phyloP scores from a whole-genome alignment of 2,329 filamentous ascomycete species.

The Penicillium expansum region DNA sequence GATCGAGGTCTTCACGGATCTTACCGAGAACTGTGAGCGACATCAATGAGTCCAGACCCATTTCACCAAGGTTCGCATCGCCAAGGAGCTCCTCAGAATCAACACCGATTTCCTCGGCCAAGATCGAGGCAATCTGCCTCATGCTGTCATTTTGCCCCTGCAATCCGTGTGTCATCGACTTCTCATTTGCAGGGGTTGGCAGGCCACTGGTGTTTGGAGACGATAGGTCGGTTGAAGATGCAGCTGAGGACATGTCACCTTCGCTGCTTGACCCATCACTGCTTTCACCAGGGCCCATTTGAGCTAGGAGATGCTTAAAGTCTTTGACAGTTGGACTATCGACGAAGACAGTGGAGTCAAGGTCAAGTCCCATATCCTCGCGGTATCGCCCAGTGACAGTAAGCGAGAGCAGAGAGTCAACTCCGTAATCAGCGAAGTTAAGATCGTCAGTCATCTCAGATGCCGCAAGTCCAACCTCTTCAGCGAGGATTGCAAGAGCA shows the following conservation, averaged over 20 bases:
- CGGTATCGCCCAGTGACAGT: conserved; percentile 62
- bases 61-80: conserved; percentile 41
- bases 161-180: conserved; percentile 16
- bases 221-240: conserved; percentile 35
- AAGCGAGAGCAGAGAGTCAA: conserved; percentile 60
- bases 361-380: conserved; percentile 59
- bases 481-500: conserved; percentile 41
- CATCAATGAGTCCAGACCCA: conserved; percentile 49
- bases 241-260: conserved; percentile 29
- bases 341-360: conserved; percentile 59
- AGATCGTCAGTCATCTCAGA: conserved; percentile 59
- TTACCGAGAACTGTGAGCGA: conserved; percentile 46
- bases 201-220: conserved; percentile 36
- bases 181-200: conserved; percentile 28
- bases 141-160: conserved; percentile 34
- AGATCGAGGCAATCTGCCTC: conserved; percentile 40
- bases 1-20: conserved; percentile 44
- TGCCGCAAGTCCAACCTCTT: conserved; percentile 56
- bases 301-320: conserved; percentile 56
- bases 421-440: conserved; percentile 61
- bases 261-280: conserved; percentile 31
- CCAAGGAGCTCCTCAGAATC: conserved; percentile 40
- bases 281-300: conserved; percentile 32
- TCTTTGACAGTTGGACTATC: conserved; percentile 60
- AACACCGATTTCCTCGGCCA: conserved; percentile 47